Conservation (phyloP, 768 basidiomycete genomes). For the Leccinum imitatum region DNA sequence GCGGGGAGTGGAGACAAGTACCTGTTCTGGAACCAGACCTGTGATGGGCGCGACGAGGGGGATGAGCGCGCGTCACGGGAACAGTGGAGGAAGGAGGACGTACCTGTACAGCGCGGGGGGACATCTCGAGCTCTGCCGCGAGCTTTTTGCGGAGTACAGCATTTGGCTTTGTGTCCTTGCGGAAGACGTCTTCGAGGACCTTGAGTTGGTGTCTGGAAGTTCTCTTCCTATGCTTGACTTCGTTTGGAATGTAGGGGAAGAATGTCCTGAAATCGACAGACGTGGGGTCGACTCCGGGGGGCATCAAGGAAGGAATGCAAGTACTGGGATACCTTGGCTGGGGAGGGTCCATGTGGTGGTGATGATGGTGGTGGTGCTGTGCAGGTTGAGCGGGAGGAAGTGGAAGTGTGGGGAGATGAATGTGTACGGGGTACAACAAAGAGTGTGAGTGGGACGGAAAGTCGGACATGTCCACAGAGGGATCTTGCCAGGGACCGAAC, state of each 20-base stretch:
- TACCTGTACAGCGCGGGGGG: conserved; percentile 93
- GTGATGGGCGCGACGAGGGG: conserved; percentile 22
- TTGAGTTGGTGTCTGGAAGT: conserved; percentile 88
- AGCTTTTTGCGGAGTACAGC: conserved; percentile 75
- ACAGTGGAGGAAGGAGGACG: conserved; percentile 26
- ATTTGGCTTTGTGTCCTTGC: conserved; percentile 89
- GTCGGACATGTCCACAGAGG: conserved; percentile 19
- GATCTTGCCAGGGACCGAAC: neutral
- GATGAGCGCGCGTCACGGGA: conserved; percentile 20
- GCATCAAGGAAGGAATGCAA: conserved; percentile 48
- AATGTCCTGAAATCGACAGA: conserved; percentile 80
- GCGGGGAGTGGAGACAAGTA: conserved; percentile 29
- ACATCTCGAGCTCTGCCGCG: conserved; percentile 85
- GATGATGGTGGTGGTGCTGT: conserved; percentile 5
- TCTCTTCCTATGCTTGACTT: conserved; percentile 92
- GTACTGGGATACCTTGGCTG: conserved; percentile 36
- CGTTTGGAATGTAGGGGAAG: conserved; percentile 86
- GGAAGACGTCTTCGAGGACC: conserved; percentile 85
- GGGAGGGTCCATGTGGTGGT: conserved; percentile 29
- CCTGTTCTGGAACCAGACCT: conserved; percentile 95
- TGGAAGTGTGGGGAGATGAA: conserved; percentile 11
- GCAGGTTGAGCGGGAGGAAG: neutral
- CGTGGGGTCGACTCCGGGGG: conserved; percentile 56
- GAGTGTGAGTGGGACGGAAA: conserved; percentile 31
- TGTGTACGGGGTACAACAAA: conserved; percentile 23